Conservation (phyloP, 225 moss, liverwort and hornwort genomes). For the Marchantia paleacea region DNA sequence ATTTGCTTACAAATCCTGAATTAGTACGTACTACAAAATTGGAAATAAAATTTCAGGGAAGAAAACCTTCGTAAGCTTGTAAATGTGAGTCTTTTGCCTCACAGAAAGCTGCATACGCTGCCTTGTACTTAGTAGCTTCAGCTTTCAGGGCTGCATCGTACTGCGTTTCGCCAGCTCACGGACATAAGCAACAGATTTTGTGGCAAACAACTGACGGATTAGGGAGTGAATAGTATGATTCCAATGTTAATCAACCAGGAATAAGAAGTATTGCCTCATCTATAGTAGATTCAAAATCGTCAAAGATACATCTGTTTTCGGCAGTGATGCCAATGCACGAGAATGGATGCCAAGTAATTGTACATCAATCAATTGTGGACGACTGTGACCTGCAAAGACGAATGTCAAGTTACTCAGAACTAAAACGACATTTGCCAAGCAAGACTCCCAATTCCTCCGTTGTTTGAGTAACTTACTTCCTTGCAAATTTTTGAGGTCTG, state of each 20-base stretch:
- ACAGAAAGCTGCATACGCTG: conserved; percentile 44
- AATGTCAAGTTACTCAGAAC: no score
- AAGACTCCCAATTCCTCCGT: neutral
- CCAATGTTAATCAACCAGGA: neutral
- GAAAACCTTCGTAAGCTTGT: conserved; percentile 47
- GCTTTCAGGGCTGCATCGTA: conserved; percentile 35
- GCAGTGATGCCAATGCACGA: no score
- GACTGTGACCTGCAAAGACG: no score
- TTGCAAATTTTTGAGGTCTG: conserved; percentile 38
- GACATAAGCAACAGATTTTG: neutral
- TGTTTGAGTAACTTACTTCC: conserved; percentile 35
- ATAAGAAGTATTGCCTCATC: neutral
- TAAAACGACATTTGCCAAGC: no score
- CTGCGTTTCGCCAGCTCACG: conserved; percentile 17
- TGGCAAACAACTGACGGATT: no score
- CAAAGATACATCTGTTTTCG: no score
- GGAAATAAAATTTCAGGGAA: neutral
- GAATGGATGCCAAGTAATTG: no score
- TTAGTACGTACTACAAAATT: neutral
- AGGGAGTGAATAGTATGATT: no score
- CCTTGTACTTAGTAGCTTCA: conserved; percentile 43
- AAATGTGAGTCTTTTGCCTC: conserved; percentile 40
- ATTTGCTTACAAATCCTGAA: neutral
- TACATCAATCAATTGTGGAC: no score
- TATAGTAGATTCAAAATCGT: no score